Evolutionary conservation across 2,329 filamentous ascomycete species (phyloP), one percentile per base, ranked within the genome.

Genomic region (Penicillium corylophilum): DNA sequence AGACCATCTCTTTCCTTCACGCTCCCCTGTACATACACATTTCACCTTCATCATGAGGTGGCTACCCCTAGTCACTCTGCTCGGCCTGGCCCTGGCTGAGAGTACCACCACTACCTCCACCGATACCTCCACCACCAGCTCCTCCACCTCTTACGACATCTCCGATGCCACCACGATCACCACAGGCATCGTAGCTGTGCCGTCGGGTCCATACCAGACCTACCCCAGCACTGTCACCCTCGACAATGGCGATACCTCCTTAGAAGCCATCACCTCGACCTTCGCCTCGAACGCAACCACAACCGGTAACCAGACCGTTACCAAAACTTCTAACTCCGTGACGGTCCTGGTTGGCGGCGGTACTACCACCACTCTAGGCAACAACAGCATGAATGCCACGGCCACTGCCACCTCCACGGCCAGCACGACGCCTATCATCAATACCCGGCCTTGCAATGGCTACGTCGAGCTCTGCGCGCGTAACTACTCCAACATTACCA

Each of bases 371-470:
- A 62, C 79, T 22, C 79, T 79, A 26, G 76, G 77, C 36, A 80
- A 79, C 18, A 46, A 40, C 48, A 70, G 70, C 24, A 74, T 72
- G 22, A 62, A 62, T 45, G 62, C 68, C 8, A 79, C 78, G 31
- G 72, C 77, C 2, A 80, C 78, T 54, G 67, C 65, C n/a, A 79
- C 76, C 33, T 69, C 70, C 33, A 77, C 78, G 12, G 69, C 74
- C 10, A 73, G 72, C 4, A 63, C 71, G 71, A 59, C 23, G 59
- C 72, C 23, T 13, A 73, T 67, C 1, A 82, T 81, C 41, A 93
- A 92, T 70, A 92, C 88, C 0, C 84, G 84, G 53, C 85, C 88
- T 4, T 95, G 90, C 78, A 95, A 95, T 72, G 84, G 85, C 68
- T 84, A 89, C 61, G 73, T 86, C 22, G 88, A 93, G 71, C 85